phyloP scores from a whole-genome alignment of 1,284 basidiomycete genomes.

The Coriolopsis trogii region DNA sequence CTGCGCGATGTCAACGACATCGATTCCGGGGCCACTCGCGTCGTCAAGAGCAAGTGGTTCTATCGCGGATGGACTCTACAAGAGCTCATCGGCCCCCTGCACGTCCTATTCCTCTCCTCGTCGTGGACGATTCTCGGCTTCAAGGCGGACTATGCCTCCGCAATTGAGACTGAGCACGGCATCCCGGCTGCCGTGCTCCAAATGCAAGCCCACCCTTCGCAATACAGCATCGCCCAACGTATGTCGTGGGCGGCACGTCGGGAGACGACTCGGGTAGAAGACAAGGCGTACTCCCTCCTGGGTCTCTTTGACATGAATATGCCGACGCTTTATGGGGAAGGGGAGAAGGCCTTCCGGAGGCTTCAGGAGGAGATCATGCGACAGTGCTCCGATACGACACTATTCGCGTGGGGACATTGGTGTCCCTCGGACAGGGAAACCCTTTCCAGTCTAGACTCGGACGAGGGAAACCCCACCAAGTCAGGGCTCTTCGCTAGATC shows the following conservation, averaged over 20 bases:
- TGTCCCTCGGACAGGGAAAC: no score
- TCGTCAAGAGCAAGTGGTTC: not conserved
- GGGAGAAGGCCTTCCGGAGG: not conserved
- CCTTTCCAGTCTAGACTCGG: no score
- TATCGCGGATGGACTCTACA: no score
- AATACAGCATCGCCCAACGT: not conserved
- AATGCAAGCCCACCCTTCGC: not conserved
- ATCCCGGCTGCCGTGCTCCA: not conserved
- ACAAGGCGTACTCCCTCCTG: constrained; percentile 3
- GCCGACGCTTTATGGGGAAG: constrained; percentile 1
- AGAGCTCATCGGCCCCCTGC: no score
- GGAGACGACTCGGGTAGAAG: not conserved
- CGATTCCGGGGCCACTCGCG: not conserved
- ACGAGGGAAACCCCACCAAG: no score
- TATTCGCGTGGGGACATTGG: constrained; percentile 1
- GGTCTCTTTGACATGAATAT: constrained; percentile 4
- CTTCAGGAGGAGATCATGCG: constrained; percentile 3
- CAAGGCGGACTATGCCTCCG: not conserved
- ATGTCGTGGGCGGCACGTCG: constrained; percentile 1
- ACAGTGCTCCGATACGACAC: not conserved
- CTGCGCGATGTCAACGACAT: constrained; percentile 1
- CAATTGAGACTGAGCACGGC: not conserved
- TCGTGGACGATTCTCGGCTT: not conserved
- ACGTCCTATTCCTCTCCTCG: not conserved
- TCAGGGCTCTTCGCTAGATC: no score